A percentile compares a stretch with the other conserved stretches of the same genome.
Conservation (phyloP, 257 asterid genomes). For the Schizonepeta tenuifolia region DNA sequence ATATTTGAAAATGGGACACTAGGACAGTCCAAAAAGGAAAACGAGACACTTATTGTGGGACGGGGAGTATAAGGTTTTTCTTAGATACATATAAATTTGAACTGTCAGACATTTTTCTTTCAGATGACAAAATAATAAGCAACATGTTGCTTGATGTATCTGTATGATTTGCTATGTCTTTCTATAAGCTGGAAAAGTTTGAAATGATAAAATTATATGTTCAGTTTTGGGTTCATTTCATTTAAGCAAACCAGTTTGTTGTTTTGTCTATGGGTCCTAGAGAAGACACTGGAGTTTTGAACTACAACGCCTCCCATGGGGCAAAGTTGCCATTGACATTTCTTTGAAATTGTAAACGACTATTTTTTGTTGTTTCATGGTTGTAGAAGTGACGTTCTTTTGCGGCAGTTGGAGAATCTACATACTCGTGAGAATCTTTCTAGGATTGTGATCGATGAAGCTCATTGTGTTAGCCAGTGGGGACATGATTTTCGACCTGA, state of each 20-base stretch:
- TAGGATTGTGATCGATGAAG: conserved; percentile 98
- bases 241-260: not conserved
- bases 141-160: not conserved
- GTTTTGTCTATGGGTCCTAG: conserved; percentile 1
- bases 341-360: conserved; percentile 21
- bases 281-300: conserved; percentile 7
- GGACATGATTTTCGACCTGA: conserved; percentile 99
- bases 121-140: not conserved
- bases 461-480: conserved; percentile 99
- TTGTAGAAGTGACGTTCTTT: conserved; percentile 88
- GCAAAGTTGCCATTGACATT: conserved; percentile 7
- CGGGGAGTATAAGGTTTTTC: not conserved
- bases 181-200: not conserved
- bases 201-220: not conserved
- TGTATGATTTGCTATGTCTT: conserved; percentile 1
- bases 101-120: conserved; percentile 8
- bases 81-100: conserved; percentile 23
- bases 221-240: conserved; percentile 5
- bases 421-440: conserved; percentile 79
- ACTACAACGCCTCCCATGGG: not conserved
- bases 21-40: no score
- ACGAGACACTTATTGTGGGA: no score
- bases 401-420: conserved; percentile 83
- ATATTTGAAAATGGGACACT: no score
- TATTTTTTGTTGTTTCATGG: conserved; percentile 16